These are phyloP conservation scores for Clonostachys rhizophaga DNA, from an alignment of 2,329 filamentous ascomycete genomes.

Conservation along the genomic window DNA sequence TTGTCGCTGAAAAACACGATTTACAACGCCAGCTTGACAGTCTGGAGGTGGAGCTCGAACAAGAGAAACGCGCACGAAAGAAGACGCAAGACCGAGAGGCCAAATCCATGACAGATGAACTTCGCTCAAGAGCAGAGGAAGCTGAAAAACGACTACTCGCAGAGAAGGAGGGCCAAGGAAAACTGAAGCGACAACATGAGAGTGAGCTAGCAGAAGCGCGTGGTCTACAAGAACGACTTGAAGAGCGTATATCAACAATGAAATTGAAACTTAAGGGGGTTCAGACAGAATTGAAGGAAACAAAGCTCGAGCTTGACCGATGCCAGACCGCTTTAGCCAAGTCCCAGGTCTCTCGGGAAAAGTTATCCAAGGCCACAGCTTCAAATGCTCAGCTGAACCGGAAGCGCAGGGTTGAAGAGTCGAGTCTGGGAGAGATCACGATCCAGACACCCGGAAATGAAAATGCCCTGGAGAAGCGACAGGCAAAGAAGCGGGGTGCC, in stretches of 20 bases:
- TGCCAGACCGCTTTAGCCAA: conserved; percentile 35
- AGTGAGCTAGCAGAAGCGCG: conserved; percentile 57
- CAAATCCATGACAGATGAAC: conserved; percentile 37
- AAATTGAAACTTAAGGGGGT: conserved; percentile 64
- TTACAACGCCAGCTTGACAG: conserved; percentile 74
- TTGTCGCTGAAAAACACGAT: conserved; percentile 74
- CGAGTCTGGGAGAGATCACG: conserved; percentile 36
- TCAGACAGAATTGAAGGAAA: conserved; percentile 69
- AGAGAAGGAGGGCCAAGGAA: conserved; percentile 42
- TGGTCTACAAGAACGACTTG: conserved; percentile 57
- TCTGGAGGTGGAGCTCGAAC: conserved; percentile 76
- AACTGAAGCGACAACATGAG: conserved; percentile 37
- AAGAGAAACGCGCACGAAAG: conserved; percentile 52
- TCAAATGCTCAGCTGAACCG: conserved; percentile 25
- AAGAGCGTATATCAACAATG: conserved; percentile 66
- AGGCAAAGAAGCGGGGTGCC: conserved; percentile 50
- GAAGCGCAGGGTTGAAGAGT: conserved; percentile 32
- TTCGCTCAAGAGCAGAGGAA: conserved; percentile 26
- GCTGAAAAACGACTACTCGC: conserved; percentile 26
- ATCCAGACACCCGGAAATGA: conserved; percentile 41
- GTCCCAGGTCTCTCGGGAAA: conserved; percentile 9
- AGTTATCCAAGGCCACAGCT: conserved; percentile 8
- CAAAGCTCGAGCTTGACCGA: conserved; percentile 30
- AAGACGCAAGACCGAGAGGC: conserved; percentile 8
- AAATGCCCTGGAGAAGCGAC: conserved; percentile 31